Evolutionary conservation across 2,329 filamentous ascomycete genomes (phyloP), one percentile per base, ranked within the genome.

Genomic region (Aspergillus jensenii): DNA sequence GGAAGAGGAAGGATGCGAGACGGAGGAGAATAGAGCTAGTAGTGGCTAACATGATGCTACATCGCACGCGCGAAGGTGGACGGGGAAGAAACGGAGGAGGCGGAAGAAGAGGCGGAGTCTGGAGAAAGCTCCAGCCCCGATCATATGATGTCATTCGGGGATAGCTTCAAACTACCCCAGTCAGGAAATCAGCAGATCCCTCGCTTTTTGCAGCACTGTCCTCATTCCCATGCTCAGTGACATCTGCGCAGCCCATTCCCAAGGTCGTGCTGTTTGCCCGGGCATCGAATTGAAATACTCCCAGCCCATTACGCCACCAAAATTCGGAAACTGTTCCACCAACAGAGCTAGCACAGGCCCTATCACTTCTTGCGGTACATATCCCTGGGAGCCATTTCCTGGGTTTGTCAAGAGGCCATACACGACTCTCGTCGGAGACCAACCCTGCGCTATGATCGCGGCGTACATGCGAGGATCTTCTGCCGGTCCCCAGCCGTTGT

Each of bases 231-330:
- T 74, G 51, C 69, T 76, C 53, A 79, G 55, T 0, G 86, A 86
- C 80, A 95, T 87, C 56, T 82, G 81, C 47, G 81, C 82, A 0
- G 90, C 90, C 92, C 92, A 96, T 64, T 90, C 81, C 88, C 89
- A 93, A 0, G 90, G 90, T 55, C 81, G 76, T 12, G 79, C 78
- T 2, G 70, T 71, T 23, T 84, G 87, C 1, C 87, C 88, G 0
- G 90, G 89, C 58, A 87, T 72, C 55, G 88, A 85, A 77, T 96
- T 96, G 77, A 93, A 96, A 72, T 95, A 96, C 77, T 97, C 93
- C 93, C 93, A 97, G 2, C 91, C 91, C 87, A 95, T 95, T 6
- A 97, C 87, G 1, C 93, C 93, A 0, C 92, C 93, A 71, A 96
- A 95, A 1, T 78, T 78, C 1, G 84, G 83, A 66, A 90, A 90